A percentile compares a stretch with the other conserved stretches of the same genome.
Conservation (phyloP, 768 basidiomycete genomes). For the Lactarius vividus region DNA sequence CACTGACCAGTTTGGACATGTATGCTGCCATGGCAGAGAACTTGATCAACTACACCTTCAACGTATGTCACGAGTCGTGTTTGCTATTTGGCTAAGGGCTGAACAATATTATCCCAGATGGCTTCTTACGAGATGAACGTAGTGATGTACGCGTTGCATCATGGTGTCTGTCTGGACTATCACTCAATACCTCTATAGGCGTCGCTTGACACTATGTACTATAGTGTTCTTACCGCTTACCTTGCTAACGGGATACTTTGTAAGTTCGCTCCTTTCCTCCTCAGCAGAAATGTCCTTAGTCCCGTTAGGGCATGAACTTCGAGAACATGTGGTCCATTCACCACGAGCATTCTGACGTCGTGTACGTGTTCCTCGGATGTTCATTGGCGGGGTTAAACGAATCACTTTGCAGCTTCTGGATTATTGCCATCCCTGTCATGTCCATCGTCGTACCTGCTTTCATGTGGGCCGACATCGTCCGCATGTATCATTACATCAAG, state of each 20-base stretch:
- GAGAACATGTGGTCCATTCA: constrained; percentile 48
- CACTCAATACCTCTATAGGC: constrained; percentile 39
- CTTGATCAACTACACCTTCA: constrained; percentile 71
- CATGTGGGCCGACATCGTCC: constrained; percentile 48
- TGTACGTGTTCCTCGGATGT: constrained; percentile 25
- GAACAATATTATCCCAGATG: constrained; percentile 42
- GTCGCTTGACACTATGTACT: constrained; percentile 62
- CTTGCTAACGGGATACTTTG: constrained; percentile 69
- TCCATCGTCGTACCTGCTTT: constrained; percentile 51
- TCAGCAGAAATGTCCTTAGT: background rate
- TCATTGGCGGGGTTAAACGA: background rate
- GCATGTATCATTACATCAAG: constrained; percentile 45
- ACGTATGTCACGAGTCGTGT: constrained; percentile 41
- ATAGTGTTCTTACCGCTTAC: constrained; percentile 72
- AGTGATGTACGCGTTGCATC: constrained; percentile 51
- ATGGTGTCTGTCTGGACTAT: background rate
- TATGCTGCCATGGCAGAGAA: constrained; percentile 70
- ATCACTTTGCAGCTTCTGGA: constrained; percentile 54
- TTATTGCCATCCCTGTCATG: constrained; percentile 60
- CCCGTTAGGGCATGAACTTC: constrained; percentile 65
- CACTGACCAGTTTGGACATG: constrained; percentile 68
- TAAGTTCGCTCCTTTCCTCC: constrained; percentile 35
- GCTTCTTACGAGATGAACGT: constrained; percentile 74
- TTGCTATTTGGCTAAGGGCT: background rate
- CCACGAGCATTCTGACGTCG: constrained; percentile 31